Conservation (phyloP, 305 asterid species). For the Solanum hybrid region DNA sequence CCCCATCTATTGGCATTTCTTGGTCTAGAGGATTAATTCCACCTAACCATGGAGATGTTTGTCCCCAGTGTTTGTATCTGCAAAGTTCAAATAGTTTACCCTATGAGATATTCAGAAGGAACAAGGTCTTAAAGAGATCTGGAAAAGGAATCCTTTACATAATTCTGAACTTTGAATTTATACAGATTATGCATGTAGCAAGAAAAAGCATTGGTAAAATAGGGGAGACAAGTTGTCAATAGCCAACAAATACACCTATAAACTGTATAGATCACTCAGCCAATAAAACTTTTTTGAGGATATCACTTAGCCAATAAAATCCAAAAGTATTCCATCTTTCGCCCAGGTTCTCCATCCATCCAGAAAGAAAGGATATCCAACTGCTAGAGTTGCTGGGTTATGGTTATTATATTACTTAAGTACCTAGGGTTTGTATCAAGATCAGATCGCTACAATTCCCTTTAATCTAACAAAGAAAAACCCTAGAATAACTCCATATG, state of each 20-base stretch:
- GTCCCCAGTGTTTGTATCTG: slow-evolving; percentile 73
- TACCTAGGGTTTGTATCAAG: not conserved
- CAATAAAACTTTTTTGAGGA: too few relatives aligned
- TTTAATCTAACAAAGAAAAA: not conserved
- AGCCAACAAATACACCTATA: not conserved
- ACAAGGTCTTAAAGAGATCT: not conserved
- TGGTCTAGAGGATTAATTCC: slow-evolving; percentile 72
- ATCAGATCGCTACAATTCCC: too few relatives aligned
- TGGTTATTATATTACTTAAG: too few relatives aligned
- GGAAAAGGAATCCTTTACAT: not conserved
- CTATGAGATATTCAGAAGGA: not conserved
- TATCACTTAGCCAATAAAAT: not conserved
- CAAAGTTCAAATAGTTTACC: not conserved
- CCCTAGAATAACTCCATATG: too few relatives aligned
- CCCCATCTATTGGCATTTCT: slow-evolving; percentile 85
- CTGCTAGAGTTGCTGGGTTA: too few relatives aligned
- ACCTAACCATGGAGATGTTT: slow-evolving; percentile 86
- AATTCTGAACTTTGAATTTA: not conserved
- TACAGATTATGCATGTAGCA: not conserved
- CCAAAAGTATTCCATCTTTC: too few relatives aligned
- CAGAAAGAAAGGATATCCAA: too few relatives aligned
- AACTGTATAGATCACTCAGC: not conserved
- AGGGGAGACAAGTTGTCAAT: not conserved
- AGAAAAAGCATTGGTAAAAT: not conserved
- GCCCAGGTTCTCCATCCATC: too few relatives aligned